Evolutionary conservation across 2,329 filamentous ascomycete genomes (phyloP).

Genomic region (Leptographium flavum): DNA sequence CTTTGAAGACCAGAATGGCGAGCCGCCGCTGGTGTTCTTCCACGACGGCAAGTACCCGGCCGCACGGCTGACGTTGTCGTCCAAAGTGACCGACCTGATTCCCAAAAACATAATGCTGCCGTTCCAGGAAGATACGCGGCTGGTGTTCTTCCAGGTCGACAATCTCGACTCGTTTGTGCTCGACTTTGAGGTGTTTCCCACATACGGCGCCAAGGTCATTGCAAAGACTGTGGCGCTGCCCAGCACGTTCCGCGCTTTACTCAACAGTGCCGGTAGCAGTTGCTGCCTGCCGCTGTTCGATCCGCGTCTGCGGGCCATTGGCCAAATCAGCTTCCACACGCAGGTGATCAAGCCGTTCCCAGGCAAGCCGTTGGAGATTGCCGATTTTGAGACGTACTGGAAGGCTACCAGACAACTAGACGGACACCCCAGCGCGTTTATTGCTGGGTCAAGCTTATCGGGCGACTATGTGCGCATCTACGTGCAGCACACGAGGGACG

Average conservation of each 20-base stretch:
- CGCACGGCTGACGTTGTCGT: slow-evolving; percentile 87
- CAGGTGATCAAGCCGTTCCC: slow-evolving; percentile 95
- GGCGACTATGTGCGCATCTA: slow-evolving; percentile 91
- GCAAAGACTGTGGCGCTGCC: slow-evolving; percentile 88
- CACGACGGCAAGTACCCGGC: slow-evolving; percentile 94
- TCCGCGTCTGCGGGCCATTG: slow-evolving; percentile 78
- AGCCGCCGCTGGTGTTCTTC: slow-evolving; percentile 82
- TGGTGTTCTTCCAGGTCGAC: slow-evolving; percentile 92
- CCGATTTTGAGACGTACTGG: slow-evolving; percentile 98
- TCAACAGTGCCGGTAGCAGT: slow-evolving; percentile 59
- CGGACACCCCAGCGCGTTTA: slow-evolving; percentile 69
- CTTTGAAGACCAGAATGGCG: slow-evolving; percentile 64
- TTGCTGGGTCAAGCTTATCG: slow-evolving; percentile 87
- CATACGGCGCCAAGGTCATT: slow-evolving; percentile 94
- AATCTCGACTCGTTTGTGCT: slow-evolving; percentile 84
- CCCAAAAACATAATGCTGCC: slow-evolving; percentile 91
- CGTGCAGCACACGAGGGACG: slow-evolving; percentile 82
- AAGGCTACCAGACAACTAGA: slow-evolving; percentile 93
- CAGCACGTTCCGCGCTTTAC: slow-evolving; percentile 63
- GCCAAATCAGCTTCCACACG: slow-evolving; percentile 84
- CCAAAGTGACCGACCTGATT: slow-evolving; percentile 89
- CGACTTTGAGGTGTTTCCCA: slow-evolving; percentile 95
- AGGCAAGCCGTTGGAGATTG: slow-evolving; percentile 86
- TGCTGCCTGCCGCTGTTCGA: slow-evolving; percentile 88
- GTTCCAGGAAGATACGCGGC: slow-evolving; percentile 87